These are phyloP conservation scores for Shiraia bambusicola DNA, from an alignment of 2,329 filamentous ascomycete species.

Conservation along the genomic window DNA sequence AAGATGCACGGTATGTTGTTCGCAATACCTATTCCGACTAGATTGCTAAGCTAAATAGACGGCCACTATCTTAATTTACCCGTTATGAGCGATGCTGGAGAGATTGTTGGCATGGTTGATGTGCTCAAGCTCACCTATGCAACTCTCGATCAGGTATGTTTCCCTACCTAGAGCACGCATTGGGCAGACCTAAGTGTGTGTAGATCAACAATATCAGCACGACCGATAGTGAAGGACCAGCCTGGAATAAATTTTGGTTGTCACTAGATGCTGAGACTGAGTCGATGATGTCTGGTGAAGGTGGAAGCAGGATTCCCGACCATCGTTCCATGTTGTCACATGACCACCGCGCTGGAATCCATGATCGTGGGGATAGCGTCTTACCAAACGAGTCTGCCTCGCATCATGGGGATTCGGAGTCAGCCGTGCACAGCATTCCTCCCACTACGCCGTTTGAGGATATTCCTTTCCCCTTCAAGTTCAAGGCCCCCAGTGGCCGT, in stretches of 20 bases:
- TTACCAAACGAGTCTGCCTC: constrained; percentile 93
- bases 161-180: background rate
- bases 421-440: constrained; percentile 63
- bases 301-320: constrained; percentile 68
- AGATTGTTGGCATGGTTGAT: constrained; percentile 99
- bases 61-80: constrained; percentile 97
- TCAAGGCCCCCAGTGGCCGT: constrained; percentile 93
- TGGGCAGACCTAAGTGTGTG: constrained; percentile 8
- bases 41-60: constrained; percentile 58
- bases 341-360: constrained; percentile 60
- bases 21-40: background rate
- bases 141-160: constrained; percentile 83
- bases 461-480: constrained; percentile 93
- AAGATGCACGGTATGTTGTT: constrained; percentile 94
- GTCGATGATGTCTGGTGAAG: constrained; percentile 92
- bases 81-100: constrained; percentile 95
- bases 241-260: constrained; percentile 99
- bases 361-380: constrained; percentile 78
- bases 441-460: constrained; percentile 60
- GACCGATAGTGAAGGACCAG: constrained; percentile 86
- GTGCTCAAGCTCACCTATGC: constrained; percentile 98
- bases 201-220: constrained; percentile 87
- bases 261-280: constrained; percentile 94
- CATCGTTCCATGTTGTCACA: constrained; percentile 80
- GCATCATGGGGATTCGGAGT: constrained; percentile 77